Percentiles rank a stretch among this genome's conserved stretches.
Evolutionary conservation across 1,284 basidiomycete species (phyloP).

Genomic region (Porphyrellus sp.): DNA sequence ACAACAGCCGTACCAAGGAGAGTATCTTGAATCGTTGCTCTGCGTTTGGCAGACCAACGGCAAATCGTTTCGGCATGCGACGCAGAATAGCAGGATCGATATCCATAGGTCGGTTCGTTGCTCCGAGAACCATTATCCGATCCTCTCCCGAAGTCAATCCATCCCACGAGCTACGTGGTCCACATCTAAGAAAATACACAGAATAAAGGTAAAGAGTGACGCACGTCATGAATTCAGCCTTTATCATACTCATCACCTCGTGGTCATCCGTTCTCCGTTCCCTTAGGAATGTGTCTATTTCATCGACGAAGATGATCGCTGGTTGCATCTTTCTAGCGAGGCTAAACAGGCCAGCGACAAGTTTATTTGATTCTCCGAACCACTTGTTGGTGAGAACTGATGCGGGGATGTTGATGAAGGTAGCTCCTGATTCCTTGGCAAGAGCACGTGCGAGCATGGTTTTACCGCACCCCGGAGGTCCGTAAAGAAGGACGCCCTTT

Average conservation of each 20-base stretch:
- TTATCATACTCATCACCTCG: constrained; percentile 99
- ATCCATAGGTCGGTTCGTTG: constrained; percentile 93
- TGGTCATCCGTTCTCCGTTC: constrained; percentile 89
- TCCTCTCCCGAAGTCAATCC: constrained; percentile 84
- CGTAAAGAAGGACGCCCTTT: constrained; percentile 83
- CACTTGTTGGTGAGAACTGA: constrained; percentile 86
- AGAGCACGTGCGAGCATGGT: constrained; percentile 95
- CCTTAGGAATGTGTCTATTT: constrained; percentile 93
- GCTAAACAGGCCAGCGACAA: constrained; percentile 90
- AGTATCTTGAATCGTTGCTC: constrained; percentile 89
- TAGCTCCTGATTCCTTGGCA: constrained; percentile 94
- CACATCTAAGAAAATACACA: not conserved
- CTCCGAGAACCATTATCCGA: constrained; percentile 91
- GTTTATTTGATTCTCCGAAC: constrained; percentile 98
- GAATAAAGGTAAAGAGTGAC: constrained; percentile 29
- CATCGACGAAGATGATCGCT: constrained; percentile 93
- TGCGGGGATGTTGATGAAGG: constrained; percentile 90
- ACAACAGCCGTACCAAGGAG: constrained; percentile 55
- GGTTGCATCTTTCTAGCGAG: constrained; percentile 83
- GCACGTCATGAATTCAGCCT: constrained; percentile 99
- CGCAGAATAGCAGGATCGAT: constrained; percentile 95
- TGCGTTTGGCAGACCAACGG: constrained; percentile 78
- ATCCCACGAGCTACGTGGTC: constrained; percentile 80
- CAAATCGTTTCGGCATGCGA: constrained; percentile 97
- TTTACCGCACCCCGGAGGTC: constrained; percentile 92